A percentile compares a stretch with the other conserved stretches of the same genome.
These are phyloP conservation scores for Irpex rosettiformis DNA, from an alignment of 1,284 basidiomycete genomes.

Conservation along the genomic window DNA sequence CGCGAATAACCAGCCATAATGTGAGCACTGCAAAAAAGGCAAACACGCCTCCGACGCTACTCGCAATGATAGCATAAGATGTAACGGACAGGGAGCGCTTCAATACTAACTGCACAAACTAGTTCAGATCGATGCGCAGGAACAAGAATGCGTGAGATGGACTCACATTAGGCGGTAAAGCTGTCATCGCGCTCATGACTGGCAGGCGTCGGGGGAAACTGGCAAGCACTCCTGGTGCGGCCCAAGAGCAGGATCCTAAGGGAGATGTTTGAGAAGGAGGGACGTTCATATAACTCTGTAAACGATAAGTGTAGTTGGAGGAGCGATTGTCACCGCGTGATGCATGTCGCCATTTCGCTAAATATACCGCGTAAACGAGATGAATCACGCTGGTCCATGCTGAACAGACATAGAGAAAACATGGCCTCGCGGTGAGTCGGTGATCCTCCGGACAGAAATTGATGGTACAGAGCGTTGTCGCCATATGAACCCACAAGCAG, in stretches of 20 bases:
- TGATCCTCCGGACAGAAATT: not conserved
- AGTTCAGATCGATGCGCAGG: not conserved
- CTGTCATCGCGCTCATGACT: not conserved
- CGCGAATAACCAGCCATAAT: not conserved
- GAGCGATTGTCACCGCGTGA: not conserved
- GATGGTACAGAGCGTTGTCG: not conserved
- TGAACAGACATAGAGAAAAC: not conserved
- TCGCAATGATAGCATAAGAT: not conserved
- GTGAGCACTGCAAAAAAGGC: not conserved
- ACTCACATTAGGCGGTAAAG: not conserved
- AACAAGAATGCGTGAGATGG: not conserved
- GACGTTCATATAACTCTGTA: not conserved
- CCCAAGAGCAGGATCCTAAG: not conserved
- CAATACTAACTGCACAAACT: not conserved
- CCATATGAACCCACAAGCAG: not conserved
- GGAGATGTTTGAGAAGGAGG: not conserved
- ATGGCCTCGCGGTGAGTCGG: not conserved
- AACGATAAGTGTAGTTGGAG: not conserved
- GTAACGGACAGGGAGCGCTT: not conserved
- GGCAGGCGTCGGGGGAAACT: not conserved
- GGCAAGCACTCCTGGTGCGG: not conserved
- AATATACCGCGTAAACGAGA: not conserved
- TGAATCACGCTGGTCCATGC: not conserved
- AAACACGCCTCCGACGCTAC: not conserved
- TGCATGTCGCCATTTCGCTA: not conserved